Conservation (phyloP, 2,329 filamentous ascomycete species). For the Neofusicoccum laricinum region DNA sequence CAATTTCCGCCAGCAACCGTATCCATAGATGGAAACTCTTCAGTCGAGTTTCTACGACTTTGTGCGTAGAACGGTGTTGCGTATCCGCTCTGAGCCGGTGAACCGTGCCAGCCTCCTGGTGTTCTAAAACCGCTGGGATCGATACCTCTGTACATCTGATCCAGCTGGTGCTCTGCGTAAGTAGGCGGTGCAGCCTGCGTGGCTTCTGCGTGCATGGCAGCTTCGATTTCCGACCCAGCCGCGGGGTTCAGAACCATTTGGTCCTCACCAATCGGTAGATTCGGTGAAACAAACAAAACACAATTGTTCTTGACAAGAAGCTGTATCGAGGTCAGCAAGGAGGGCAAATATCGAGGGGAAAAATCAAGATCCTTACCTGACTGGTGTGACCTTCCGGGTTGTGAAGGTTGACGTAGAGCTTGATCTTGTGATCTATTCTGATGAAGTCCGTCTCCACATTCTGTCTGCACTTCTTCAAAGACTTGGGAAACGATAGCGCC, state of each 20-base stretch:
- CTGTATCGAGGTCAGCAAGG: constrained; percentile 37
- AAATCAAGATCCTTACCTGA: constrained; percentile 57
- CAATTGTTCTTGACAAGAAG: constrained; percentile 87
- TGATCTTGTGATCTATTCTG: constrained; percentile 89
- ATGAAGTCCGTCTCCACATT: constrained; percentile 86
- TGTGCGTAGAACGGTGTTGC: constrained; percentile 76
- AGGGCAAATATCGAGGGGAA: background rate
- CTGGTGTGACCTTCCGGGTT: constrained; percentile 95
- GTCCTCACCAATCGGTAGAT: constrained; percentile 82
- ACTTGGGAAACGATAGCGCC: constrained; percentile 70
- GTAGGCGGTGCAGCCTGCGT: constrained; percentile 77
- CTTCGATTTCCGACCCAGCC: constrained; percentile 17
- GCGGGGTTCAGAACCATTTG: constrained; percentile 48
- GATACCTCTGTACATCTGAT: constrained; percentile 85
- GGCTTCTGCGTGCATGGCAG: constrained; percentile 53
- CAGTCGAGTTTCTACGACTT: constrained; percentile 70
- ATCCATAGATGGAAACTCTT: constrained; percentile 66
- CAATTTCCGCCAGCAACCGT: constrained; percentile 36
- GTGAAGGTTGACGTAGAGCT: constrained; percentile 83
- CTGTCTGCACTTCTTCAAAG: constrained; percentile 78
- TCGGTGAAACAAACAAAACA: constrained; percentile 93
- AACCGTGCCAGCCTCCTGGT: constrained; percentile 46
- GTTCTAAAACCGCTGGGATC: constrained; percentile 80
- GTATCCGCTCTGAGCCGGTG: constrained; percentile 42
- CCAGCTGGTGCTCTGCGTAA: constrained; percentile 86